phyloP scores from a whole-genome alignment of 352 stramenopile species.

The Aphanomyces cochlioides region DNA sequence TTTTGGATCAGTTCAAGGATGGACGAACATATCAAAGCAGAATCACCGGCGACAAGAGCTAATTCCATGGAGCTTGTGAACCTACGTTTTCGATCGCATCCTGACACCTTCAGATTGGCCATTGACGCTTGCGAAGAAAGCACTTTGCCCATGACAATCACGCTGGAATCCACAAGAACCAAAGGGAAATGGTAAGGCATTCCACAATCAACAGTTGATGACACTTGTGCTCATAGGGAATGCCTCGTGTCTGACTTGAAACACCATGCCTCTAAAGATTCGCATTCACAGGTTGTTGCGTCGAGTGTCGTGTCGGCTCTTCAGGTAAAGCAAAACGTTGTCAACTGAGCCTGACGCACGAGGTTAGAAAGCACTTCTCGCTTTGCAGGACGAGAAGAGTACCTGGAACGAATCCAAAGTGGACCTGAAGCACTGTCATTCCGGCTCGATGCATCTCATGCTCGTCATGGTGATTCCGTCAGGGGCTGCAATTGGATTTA shows the following conservation, averaged over 20 bases:
- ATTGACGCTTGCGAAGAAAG: background rate
- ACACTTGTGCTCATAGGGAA: background rate
- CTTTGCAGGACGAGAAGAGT: background rate
- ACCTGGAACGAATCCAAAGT: conserved; percentile 5
- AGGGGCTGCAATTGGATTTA: background rate
- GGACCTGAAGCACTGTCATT: background rate
- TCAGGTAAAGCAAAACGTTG: background rate
- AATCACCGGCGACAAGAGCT: no score
- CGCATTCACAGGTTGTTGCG: background rate
- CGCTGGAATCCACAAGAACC: conserved; percentile 5
- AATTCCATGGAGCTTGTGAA: no score
- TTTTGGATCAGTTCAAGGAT: no score
- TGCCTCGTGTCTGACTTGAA: conserved; percentile 4
- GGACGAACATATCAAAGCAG: no score
- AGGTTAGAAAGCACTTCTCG: background rate
- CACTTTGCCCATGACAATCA: conserved; percentile 1
- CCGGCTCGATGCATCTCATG: conserved; percentile 6
- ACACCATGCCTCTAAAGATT: conserved; percentile 1
- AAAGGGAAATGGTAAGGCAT: conserved; percentile 2
- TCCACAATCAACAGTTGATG: background rate
- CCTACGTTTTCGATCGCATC: conserved; percentile 9
- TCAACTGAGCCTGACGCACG: no score
- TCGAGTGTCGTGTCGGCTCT: background rate
- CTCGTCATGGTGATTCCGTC: background rate
- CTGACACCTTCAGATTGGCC: background rate